Evolutionary conservation across 2,329 filamentous ascomycete genomes (phyloP), one percentile per base, ranked within the genome.

Genomic region (Hymenoscyphus repandus): DNA sequence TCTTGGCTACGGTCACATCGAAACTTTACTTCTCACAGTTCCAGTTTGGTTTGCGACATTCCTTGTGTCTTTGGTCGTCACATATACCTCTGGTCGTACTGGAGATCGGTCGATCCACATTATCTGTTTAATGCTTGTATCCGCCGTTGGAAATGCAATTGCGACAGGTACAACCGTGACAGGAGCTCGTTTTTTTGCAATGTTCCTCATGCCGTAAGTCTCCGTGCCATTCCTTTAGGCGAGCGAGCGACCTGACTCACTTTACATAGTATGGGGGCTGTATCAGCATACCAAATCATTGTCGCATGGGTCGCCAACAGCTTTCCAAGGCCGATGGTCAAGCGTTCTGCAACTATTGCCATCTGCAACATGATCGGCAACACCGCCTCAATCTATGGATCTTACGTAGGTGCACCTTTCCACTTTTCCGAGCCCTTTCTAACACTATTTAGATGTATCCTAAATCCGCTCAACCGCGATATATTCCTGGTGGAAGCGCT

Each of bases 91-190:
- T 0, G 74, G 77, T 1, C 73, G 70, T 41, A 76, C 74, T 0
- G 69, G 71, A 0, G 80, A 84, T 53, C 71, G 80, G n/a, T 76
- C 74, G 1, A 62, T 78, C 12, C 80, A 82, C 52, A 81, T 83
- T 42, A 69, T 77, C 10, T 66, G 62, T 17, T 67, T 81, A 10
- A 78, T 80, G 69, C 46, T 75, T 0, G 52, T 83, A 0, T 74
- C 78, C 0, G 70, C 73, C 0, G 63, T 73, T 0, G 79, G 80
- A 2, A 81, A 81, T 49, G 71, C 78, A 3, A 78, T 83, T 18
- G 77, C 74, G 6, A 77, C 76, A 6, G 71, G 69, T 0, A 76
- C 78, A 0, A 73, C 74, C 0, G 72, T 70, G 2, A 69, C 74
- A 0, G 77, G 72, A 0, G 74, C 74, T 0, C 72, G 78, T 2